These are phyloP conservation scores for Lodderomyces jiufengensis DNA, from an alignment of 1,139 yeast genomes.

Conservation along the genomic window DNA sequence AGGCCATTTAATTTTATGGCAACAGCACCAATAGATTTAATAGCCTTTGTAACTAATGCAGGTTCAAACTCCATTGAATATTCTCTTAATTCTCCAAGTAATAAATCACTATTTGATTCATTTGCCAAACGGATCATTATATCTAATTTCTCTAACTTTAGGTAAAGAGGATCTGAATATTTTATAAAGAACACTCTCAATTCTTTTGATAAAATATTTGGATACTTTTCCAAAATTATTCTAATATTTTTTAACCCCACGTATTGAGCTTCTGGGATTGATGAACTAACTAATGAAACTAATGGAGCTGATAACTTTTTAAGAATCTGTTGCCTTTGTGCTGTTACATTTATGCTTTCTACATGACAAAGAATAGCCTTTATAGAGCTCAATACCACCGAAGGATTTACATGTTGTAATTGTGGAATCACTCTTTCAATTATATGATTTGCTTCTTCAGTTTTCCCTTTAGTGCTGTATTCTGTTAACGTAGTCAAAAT, in stretches of 20 bases:
- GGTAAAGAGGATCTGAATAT: conserved; percentile 90
- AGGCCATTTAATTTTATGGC: conserved; percentile 73
- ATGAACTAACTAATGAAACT: conserved; percentile 76
- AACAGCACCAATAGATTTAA: conserved; percentile 81
- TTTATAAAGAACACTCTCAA: conserved; percentile 88
- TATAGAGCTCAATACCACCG: conserved; percentile 86
- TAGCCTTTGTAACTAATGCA: conserved; percentile 79
- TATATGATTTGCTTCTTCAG: conserved; percentile 75
- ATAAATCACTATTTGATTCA: conserved; percentile 60
- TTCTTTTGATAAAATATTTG: conserved; percentile 73
- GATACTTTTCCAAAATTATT: conserved; percentile 85
- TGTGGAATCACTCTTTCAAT: conserved; percentile 92
- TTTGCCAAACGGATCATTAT: conserved; percentile 83
- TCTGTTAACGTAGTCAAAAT: conserved; percentile 79
- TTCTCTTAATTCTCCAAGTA: conserved; percentile 84
- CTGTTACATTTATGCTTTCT: conserved; percentile 40
- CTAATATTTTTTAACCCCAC: conserved; percentile 91
- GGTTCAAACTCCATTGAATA: conserved; percentile 93
- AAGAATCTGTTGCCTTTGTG: conserved; percentile 41
- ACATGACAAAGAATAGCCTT: conserved; percentile 77
- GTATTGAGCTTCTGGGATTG: conserved; percentile 91
- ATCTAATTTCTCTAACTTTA: conserved; percentile 89
- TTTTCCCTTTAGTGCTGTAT: conserved; percentile 47
- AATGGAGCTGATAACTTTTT: conserved; percentile 87
- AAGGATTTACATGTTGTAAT: conserved; percentile 95